Base-by-base conservation (phyloP, 768 basidiomycete genomes). In the Boletus rufocinnamomeus region DNA sequence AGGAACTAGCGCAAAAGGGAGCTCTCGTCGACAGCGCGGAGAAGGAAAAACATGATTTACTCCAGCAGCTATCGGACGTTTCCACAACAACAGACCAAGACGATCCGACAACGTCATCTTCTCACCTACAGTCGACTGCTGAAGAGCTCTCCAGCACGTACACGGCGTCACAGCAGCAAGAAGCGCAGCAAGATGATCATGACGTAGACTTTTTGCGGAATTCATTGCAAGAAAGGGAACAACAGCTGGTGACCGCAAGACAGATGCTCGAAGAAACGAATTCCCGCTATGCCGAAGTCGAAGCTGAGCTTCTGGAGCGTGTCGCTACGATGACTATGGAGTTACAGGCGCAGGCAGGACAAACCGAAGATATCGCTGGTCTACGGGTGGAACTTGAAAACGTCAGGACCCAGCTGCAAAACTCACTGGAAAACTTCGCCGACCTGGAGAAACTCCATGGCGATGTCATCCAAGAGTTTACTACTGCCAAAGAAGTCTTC, bases 141-240 rank as follows among this genome's bases (percentile, higher is more conserved):
- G 57, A 63, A 43, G 61, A 57, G 27, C 28, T 23, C 21, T 49
- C 46, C 6, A 30, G 17, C 30, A 40, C 47, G 13, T 17, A 23
- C 35, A 2, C 37, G 21, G 17, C 2, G 45, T 35, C 41, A 45
- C 35, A 17, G 14, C 57, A 32, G 23, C 60, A 45, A 16, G 48
- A 56, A 28, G 49, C 30, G 4, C 41, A 44, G 16, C 56, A 56
- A 23, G 27, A 58, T 48, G 45, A 30, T 25, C 50, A 68, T 52
- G 66, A 74, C 37, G 67, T 72, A 52, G 77, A 80, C 47, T 65
- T 73, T 23, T 56, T 83, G 25, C 75, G 75, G 50, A 63, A 65
- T 19, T 78, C 68, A 40, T 70, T 82, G n/a, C 65, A 69, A 10
- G 69, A 75, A 32, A 72, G 67, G 32, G 69, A 68, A 41, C 67